Evolutionary conservation across 1,139 yeast species (phyloP), one percentile per base, ranked within the genome.

Genomic region (Geotrichum klebahnii): DNA sequence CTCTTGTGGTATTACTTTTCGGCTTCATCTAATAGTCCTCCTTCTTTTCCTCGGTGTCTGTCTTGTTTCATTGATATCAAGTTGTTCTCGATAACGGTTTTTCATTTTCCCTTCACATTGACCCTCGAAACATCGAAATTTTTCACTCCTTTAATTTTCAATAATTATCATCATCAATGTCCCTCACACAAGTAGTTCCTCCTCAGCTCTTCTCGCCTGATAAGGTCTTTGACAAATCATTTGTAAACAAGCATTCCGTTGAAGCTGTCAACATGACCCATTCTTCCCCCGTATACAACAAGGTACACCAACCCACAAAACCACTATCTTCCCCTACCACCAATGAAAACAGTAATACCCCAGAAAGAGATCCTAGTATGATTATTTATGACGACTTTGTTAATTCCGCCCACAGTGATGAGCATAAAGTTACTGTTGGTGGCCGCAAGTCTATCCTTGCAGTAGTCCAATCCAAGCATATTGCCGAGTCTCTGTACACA

Each of bases 381-480:
- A 49, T 45, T 20, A 45, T 47, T 28, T 43, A 45, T 34, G 45
- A 52, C 32, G 50, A 52, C 37, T 52, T 36, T 31, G 44, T 43
- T 12, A 32, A 44, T 26, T 45, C 52, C 14, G 29, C 34, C n/a
- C 44, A 46, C n/a, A 10, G 48, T 12, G 33, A 40, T 23, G 49
- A 41, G 12, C 33, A 48, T 19, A 45, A 23, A 9, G 45, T 52
- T 14, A 52, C 54, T 33, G 83, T 92, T 35, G 98, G 97, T 35
- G 96, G 97, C 29, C 80, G 98, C 64, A 84, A 84, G 67, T 87
- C 96, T 19, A 75, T 78, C 57, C 74, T 92, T 56, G 98, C 98
- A 0, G 89, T 92, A 17, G 78, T 79, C 8, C 98, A 92, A 73
- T 80, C 92, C 41, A 84, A 86, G 62, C 78, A 79, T 49, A 88